Conservation (phyloP, 805 yeast species). For the Ogataea haglerorum region DNA sequence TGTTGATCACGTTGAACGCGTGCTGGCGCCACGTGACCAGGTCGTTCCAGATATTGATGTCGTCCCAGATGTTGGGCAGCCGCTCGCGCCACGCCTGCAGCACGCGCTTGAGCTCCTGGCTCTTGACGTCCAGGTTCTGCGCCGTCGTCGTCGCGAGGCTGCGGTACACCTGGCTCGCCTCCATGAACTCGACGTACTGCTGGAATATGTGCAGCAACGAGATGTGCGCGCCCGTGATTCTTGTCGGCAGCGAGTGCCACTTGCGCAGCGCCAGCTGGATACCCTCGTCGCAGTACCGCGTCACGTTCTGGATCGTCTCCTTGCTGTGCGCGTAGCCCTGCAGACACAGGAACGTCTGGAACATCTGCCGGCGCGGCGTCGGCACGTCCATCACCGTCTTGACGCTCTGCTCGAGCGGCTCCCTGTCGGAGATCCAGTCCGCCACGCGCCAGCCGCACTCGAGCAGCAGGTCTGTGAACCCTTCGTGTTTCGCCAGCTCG, state of each 20-base stretch:
- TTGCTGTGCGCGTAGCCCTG: constrained; percentile 93
- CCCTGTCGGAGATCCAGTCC: constrained; percentile 95
- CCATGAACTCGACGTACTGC: constrained; percentile 96
- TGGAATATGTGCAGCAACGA: constrained; percentile 92
- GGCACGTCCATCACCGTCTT: constrained; percentile 98
- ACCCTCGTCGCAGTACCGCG: constrained; percentile 91
- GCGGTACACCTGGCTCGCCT: constrained; percentile 91
- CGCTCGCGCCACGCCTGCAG: constrained; percentile 98
- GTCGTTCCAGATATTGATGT: constrained; percentile 96
- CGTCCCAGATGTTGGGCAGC: constrained; percentile 95
- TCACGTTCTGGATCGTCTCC: constrained; percentile 79
- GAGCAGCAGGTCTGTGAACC: constrained; percentile 88
- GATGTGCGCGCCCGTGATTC: constrained; percentile 76
- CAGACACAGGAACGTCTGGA: constrained; percentile 87
- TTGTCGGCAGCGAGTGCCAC: constrained; percentile 87
- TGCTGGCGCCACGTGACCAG: constrained; percentile 98
- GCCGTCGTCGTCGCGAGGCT: constrained; percentile 86
- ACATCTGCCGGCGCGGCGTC: constrained; percentile 93
- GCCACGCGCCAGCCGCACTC: constrained; percentile 99
- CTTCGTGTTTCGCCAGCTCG: constrained; percentile 96
- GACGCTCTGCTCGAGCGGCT: constrained; percentile 89
- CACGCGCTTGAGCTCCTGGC: constrained; percentile 92
- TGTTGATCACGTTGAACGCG: constrained; percentile 93
- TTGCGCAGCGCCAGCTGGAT: constrained; percentile 86
- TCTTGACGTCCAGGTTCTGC: constrained; percentile 85